phyloP scores from a whole-genome alignment of 495 filamentous ascomycete genomes.

The Talaromyces nanjingensis region DNA sequence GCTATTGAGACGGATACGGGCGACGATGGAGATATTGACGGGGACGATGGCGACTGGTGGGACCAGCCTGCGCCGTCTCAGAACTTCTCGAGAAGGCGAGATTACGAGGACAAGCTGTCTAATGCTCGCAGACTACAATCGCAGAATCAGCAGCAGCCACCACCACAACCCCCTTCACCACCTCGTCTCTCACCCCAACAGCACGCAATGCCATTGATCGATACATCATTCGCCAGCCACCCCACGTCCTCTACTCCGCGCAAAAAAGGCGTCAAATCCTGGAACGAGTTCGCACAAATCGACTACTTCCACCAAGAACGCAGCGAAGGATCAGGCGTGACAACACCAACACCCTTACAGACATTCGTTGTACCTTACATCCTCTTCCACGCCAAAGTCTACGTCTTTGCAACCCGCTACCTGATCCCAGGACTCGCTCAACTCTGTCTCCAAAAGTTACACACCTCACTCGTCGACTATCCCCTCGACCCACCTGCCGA shows the following conservation, averaged over 20 bases:
- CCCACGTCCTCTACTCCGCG: constrained; percentile 19
- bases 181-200: constrained; percentile 3
- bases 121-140: not conserved
- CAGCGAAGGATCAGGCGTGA: not conserved
- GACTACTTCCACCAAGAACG: constrained; percentile 27
- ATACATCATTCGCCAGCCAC: constrained; percentile 30
- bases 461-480: constrained; percentile 28
- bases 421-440: constrained; percentile 38
- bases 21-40: not conserved
- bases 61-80: constrained; percentile 7
- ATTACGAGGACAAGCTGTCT: not conserved
- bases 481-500: constrained; percentile 18
- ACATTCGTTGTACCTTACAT: constrained; percentile 29
- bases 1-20: constrained; percentile 11
- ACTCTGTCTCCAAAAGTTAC: constrained; percentile 37
- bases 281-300: constrained; percentile 34
- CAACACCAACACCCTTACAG: not conserved
- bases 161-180: not conserved
- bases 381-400: constrained; percentile 41
- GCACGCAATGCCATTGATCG: constrained; percentile 26
- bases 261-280: constrained; percentile 29
- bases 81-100: constrained; percentile 2
- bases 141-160: not conserved
- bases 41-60: constrained; percentile 1
- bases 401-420: constrained; percentile 40